phyloP scores from a whole-genome alignment of 139 green algal genomes.

The Tetradesmus obliquus region DNA sequence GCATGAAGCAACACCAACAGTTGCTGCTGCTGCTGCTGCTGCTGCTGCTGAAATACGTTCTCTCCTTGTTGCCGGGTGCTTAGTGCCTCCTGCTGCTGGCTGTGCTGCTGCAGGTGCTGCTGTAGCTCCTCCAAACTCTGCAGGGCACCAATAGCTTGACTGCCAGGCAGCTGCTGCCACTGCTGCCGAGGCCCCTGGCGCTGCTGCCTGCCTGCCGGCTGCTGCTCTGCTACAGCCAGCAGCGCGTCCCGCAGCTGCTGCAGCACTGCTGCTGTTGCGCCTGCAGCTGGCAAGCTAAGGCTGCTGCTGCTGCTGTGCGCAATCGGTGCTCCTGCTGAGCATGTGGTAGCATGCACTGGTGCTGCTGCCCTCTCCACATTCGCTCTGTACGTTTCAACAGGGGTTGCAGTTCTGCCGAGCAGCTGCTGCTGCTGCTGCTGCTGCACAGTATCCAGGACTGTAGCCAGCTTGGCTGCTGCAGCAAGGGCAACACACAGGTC shows the following conservation, averaged over 20 bases:
- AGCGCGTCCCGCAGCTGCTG: constrained; percentile 10
- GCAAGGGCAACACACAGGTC: constrained; percentile 8
- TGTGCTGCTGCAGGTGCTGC: constrained; percentile 9
- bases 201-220: background rate
- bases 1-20: background rate
- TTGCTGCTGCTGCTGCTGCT: constrained; percentile 18
- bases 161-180: background rate
- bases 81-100: background rate
- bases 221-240: background rate
- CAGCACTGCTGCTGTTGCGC: background rate
- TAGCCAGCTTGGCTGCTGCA: constrained; percentile 2
- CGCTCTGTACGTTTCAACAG: background rate
- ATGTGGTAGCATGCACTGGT: background rate
- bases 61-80: background rate
- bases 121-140: background rate
- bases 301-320: constrained; percentile 1
- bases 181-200: background rate
- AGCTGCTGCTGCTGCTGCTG: constrained; percentile 12
- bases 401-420: background rate
- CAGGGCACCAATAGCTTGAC: background rate
- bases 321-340: background rate
- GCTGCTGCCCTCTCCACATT: background rate
- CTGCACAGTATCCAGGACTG: background rate
- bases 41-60: background rate
- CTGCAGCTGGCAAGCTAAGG: background rate